Evolutionary conservation across 495 filamentous ascomycete species (phyloP), one percentile per base, ranked within the genome.

Genomic region (Opeltia flavorubescens): DNA sequence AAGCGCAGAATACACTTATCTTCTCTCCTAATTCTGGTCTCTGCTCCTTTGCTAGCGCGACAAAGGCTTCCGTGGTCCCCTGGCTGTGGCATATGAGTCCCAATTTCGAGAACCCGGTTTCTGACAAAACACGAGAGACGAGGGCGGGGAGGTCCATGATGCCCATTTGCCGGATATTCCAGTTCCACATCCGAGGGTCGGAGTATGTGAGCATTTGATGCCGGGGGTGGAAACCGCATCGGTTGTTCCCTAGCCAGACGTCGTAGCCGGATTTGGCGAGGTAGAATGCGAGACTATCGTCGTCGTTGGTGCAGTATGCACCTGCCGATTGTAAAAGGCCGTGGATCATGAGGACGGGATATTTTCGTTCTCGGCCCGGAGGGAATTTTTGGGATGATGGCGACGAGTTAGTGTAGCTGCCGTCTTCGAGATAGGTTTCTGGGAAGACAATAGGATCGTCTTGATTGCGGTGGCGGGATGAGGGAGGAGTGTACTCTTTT

Each of bases 121-220:
- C 82, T 45, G 68, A 73, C 0, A 95, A 68, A 5, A 95, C 85
- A 15, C 85, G 83, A 8, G 83, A 82, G 12, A 88, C 72, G n/a
- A 95, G 71, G 1, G 88, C 87, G 1, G 91, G 71, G n/a, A 96
- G 74, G 59, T 96, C 89, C 50, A 93, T 75, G 0, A 85, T 79
- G 12, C 89, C 91, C 78, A 95, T 89, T 63, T 95, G 86, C 0
- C 84, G 76, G 47, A 95, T 93, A 55, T 94, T 94, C 89, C 89
- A 96, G 9, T 81, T 75, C 89, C 89, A 96, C 87, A 96, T 94
- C 17, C 89, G 76, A 5, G 89, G 89, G 56, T 96, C 89, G 15
- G 66, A 66, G 49, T 80, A 75, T 1, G 69, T 67, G 36, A 96
- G 68, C 11, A 79, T 66, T 1, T 71, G 75, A 54, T 96, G 89